These are phyloP conservation scores for Agrocybe praecox DNA, from an alignment of 768 basidiomycete genomes.

Conservation along the genomic window DNA sequence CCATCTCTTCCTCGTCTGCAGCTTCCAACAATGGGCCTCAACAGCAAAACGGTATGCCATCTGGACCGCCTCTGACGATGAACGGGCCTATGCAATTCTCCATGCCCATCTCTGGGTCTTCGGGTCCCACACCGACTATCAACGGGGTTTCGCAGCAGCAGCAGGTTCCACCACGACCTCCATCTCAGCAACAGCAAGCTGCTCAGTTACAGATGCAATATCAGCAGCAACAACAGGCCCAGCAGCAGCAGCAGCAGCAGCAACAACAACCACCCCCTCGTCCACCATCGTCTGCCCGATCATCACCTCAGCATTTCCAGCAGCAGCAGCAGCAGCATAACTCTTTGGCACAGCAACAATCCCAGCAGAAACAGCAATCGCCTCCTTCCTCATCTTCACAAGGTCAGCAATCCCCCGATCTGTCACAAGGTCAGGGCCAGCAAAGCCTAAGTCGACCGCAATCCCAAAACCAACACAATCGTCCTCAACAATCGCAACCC, in stretches of 20 bases:
- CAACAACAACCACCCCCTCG: constrained; percentile 12
- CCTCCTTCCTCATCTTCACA: background rate
- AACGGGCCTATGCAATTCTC: constrained; percentile 29
- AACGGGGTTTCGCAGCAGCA: constrained; percentile 7
- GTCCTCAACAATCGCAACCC: background rate
- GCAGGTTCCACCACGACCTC: constrained; percentile 9
- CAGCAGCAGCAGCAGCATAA: constrained; percentile 12
- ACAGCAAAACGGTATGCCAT: background rate
- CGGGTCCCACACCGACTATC: constrained; percentile 15
- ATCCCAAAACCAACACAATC: background rate
- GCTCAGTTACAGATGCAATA: constrained; percentile 8
- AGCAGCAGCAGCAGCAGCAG: background rate
- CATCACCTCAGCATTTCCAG: constrained; percentile 6
- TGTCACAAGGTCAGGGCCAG: background rate
- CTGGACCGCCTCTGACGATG: background rate
- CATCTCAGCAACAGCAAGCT: background rate
- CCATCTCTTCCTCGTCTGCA: background rate
- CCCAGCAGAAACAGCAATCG: background rate
- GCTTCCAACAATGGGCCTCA: constrained; percentile 1
- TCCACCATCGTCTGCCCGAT: constrained; percentile 17
- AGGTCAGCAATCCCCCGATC: background rate
- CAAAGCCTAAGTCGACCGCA: too few species aligned
- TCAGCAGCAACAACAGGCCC: constrained; percentile 6
- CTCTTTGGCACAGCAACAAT: background rate
- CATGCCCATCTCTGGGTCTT: constrained; percentile 27